Conservation (phyloP, 257 asterid genomes). For the Nicotiana paniculata region DNA sequence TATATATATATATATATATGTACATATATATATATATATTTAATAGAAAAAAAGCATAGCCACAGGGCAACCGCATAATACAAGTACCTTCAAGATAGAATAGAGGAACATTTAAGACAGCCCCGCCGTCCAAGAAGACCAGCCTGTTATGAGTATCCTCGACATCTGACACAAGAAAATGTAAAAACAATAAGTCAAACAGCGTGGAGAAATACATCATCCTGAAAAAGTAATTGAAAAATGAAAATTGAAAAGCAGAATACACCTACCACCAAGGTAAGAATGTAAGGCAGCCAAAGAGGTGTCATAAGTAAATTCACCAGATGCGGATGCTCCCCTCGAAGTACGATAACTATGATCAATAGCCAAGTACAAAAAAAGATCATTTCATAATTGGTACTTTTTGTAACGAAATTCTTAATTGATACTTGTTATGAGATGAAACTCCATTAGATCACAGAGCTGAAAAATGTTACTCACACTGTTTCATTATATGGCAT, state of each 20-base stretch:
- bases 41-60: not conserved
- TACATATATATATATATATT: not conserved
- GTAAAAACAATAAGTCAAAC: constrained; percentile 12
- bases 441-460: not conserved
- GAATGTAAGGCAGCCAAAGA: constrained; percentile 83
- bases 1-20: no score
- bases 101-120: constrained; percentile 61
- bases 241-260: not conserved
- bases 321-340: constrained; percentile 62
- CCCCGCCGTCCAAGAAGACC: constrained; percentile 87
- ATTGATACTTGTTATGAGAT: not conserved
- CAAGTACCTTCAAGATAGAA: constrained; percentile 70
- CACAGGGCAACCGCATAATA: not conserved
- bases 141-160: constrained; percentile 77
- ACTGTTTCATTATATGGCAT: not conserved
- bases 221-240: not conserved
- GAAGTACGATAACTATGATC: constrained; percentile 31
- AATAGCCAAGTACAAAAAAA: constrained; percentile 7
- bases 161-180: constrained; percentile 46
- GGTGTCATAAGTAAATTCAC: constrained; percentile 60
- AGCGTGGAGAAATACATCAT: not conserved
- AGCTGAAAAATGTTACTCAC: not conserved
- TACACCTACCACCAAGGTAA: constrained; percentile 73
- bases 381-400: not conserved
- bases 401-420: not conserved